Conservation (phyloP, 169 alveolate genomes). For the Plasmodium fragile region DNA sequence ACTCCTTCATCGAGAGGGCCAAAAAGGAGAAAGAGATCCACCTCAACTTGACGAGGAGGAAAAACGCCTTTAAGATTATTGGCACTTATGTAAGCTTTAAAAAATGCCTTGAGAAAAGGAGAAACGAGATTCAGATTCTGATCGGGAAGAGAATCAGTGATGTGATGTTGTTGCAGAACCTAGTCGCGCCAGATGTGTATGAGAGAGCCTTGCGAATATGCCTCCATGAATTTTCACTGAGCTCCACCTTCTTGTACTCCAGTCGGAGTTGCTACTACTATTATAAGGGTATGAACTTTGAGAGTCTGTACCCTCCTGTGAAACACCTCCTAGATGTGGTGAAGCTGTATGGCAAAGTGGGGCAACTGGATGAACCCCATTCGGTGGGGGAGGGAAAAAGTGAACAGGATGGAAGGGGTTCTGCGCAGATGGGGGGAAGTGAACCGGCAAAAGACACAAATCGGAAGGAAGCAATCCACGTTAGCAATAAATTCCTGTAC, state of each 20-base stretch:
- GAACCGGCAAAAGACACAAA: not conserved
- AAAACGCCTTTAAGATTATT: constrained; percentile 36
- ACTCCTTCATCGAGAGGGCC: constrained; percentile 68
- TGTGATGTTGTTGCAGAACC: constrained; percentile 26
- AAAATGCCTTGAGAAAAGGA: constrained; percentile 34
- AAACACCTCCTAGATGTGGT: constrained; percentile 16
- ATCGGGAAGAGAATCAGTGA: constrained; percentile 36
- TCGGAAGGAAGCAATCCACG: not conserved
- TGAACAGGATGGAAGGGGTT: not conserved
- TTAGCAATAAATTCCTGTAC: constrained; percentile 1
- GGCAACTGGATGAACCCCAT: not conserved
- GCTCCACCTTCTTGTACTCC: constrained; percentile 44
- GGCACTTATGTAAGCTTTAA: constrained; percentile 27
- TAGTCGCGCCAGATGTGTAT: constrained; percentile 43
- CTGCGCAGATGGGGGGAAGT: not conserved
- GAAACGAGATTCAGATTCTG: constrained; percentile 17
- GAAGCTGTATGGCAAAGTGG: constrained; percentile 29
- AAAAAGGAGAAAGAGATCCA: constrained; percentile 40
- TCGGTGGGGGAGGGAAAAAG: not conserved
- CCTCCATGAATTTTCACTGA: constrained; percentile 37
- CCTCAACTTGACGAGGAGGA: constrained; percentile 21
- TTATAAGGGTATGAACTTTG: constrained; percentile 41
- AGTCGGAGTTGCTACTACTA: constrained; percentile 17
- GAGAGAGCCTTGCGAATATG: constrained; percentile 44
- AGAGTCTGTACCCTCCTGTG: constrained; percentile 24